Conservation (phyloP, 2,329 filamentous ascomycete species). For the Aureobasidium leucospermi region DNA sequence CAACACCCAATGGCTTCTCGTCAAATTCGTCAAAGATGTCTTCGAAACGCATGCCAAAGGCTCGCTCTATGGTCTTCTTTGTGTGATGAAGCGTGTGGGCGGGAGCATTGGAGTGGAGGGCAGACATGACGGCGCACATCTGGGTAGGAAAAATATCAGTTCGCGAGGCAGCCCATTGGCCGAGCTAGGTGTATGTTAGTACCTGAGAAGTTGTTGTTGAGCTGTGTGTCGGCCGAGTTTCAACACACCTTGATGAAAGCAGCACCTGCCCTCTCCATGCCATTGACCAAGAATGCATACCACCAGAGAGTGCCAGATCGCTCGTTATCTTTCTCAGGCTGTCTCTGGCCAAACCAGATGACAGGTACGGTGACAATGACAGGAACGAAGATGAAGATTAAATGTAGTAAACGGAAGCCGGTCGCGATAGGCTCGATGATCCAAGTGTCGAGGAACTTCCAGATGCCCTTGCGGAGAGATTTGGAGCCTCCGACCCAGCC, state of each 20-base stretch:
- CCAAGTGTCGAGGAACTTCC: slow-evolving; percentile 63
- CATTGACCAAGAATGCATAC: slow-evolving; percentile 78
- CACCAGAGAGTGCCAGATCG: slow-evolving; percentile 82
- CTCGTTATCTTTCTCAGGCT: slow-evolving; percentile 62
- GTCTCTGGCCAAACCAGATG: slow-evolving; percentile 68
- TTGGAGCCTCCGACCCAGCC: slow-evolving; percentile 54
- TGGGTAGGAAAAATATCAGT: slow-evolving; percentile 93
- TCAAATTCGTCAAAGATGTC: slow-evolving; percentile 97
- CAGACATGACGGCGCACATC: slow-evolving; percentile 89
- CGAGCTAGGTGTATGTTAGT: slow-evolving; percentile 52
- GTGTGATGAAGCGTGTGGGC: slow-evolving; percentile 80
- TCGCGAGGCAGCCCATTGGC: slow-evolving; percentile 95
- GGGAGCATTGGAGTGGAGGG: slow-evolving; percentile 87
- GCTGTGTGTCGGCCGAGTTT: neutral
- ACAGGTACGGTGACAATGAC: slow-evolving; percentile 73
- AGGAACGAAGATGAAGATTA: slow-evolving; percentile 83
- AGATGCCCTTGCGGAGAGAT: slow-evolving; percentile 51
- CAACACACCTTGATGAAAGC: slow-evolving; percentile 83
- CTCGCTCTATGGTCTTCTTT: slow-evolving; percentile 68
- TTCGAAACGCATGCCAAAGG: slow-evolving; percentile 75
- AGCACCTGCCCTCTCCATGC: slow-evolving; percentile 89
- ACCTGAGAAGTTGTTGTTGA: too few species aligned
- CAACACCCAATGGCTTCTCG: slow-evolving; percentile 80
- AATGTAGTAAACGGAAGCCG: slow-evolving; percentile 76
- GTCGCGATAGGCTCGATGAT: slow-evolving; percentile 82